phyloP scores from a whole-genome alignment of 495 filamentous ascomycete genomes.

The Clavariopsis aquatica region DNA sequence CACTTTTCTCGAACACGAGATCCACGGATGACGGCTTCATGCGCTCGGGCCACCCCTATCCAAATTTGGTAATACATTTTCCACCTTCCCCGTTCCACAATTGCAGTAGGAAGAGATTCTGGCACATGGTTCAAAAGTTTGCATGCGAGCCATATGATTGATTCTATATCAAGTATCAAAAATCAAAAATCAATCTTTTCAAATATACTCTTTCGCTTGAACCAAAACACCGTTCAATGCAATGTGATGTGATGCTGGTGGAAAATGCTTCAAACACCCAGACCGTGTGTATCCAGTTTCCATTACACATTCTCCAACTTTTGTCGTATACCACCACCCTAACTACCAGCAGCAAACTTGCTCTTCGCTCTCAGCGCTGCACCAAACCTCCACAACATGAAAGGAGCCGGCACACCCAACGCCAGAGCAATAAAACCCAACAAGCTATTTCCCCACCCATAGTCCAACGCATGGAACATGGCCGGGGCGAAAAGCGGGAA shows the following conservation, averaged over 20 bases:
- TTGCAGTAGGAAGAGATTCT: too few species aligned
- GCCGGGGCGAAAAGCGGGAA: constrained; percentile 71
- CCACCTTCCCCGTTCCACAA: too few species aligned
- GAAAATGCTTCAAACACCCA: too few species aligned
- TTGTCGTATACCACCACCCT: too few species aligned
- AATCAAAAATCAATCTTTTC: too few species aligned
- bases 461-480: constrained; percentile 51
- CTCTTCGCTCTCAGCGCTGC: constrained; percentile 53
- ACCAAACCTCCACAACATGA: constrained; percentile 64
- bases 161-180: too few species aligned
- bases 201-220: too few species aligned
- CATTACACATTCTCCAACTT: too few species aligned
- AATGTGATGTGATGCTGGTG: too few species aligned
- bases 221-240: background rate
- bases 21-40: constrained; percentile 20
- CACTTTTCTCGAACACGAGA: constrained; percentile 14
- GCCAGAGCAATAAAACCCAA: constrained; percentile 57
- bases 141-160: background rate
- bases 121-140: background rate
- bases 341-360: constrained; percentile 63
- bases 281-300: too few species aligned
- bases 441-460: constrained; percentile 67
- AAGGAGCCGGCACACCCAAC: constrained; percentile 61
- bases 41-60: constrained; percentile 12
- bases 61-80: background rate